A percentile compares a stretch with the other conserved stretches of the same genome.
phyloP scores from a whole-genome alignment of 192 early-diverging fungal genomes.

The Coemansia sp. region DNA sequence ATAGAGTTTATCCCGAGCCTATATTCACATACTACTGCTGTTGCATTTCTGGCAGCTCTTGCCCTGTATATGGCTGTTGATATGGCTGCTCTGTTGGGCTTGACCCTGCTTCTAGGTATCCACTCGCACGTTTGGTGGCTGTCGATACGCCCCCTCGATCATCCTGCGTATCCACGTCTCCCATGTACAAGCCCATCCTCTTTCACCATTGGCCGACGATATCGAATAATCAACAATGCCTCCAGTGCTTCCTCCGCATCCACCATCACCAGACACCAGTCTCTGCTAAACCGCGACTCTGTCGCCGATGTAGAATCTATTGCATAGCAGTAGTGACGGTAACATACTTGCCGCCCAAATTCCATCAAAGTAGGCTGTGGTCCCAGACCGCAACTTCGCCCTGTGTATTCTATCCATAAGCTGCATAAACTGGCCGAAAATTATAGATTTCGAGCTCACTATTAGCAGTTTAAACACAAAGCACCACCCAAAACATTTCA shows the following conservation, averaged over 20 bases:
- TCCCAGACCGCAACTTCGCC: too few relatives aligned
- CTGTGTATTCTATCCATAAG: too few relatives aligned
- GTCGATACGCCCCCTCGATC: slow-evolving; percentile 39
- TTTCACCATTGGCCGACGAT: slow-evolving; percentile 21
- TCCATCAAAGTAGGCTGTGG: too few relatives aligned
- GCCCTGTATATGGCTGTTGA: slow-evolving; percentile 25
- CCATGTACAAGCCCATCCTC: slow-evolving; percentile 11
- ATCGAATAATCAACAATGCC: slow-evolving; percentile 17
- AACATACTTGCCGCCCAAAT: too few relatives aligned
- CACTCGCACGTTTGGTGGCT: slow-evolving; percentile 38
- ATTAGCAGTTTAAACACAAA: too few relatives aligned
- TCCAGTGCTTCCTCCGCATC: not conserved
- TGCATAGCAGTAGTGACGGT: too few relatives aligned
- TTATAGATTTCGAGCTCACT: too few relatives aligned
- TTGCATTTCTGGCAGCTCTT: slow-evolving; percentile 25
- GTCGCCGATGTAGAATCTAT: too few relatives aligned
- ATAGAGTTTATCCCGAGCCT: slow-evolving; percentile 15
- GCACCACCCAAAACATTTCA: too few relatives aligned
- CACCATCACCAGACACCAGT: too few relatives aligned
- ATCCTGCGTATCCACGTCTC: slow-evolving; percentile 22
- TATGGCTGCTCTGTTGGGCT: slow-evolving; percentile 22
- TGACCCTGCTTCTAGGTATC: slow-evolving; percentile 35
- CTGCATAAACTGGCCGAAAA: too few relatives aligned
- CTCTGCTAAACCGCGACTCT: too few relatives aligned
- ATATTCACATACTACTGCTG: not conserved